Base-by-base conservation (phyloP, 805 yeast species). In the Dipodascus geniculatus region DNA sequence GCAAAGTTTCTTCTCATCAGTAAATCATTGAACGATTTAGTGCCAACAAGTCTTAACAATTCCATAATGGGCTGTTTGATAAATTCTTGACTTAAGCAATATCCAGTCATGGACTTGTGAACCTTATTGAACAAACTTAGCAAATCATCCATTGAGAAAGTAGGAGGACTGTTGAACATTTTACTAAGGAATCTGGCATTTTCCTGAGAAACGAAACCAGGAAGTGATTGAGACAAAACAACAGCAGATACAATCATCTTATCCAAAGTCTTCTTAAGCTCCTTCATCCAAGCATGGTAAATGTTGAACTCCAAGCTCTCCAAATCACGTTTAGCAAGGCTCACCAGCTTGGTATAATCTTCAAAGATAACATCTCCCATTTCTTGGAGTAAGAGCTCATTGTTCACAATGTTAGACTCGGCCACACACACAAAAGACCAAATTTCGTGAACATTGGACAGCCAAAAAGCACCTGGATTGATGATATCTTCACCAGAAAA, bases 251-350 rank as follows among this genome's bases (percentile, higher is more conserved):
- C 82, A 51, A 90, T 91, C 73, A 88, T 87, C 76, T 86, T 87
- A 67, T 87, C 96, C 65, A 91, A 72, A 60, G 83, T 85, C 67
- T 86, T 87, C 72, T 89, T 93, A 79, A 93, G 79, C 69, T 87
- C 90, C 74, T 87, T 89, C 87, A 91, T 83, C 97, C 96, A 91
- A 76, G 90, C 84, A 68, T 89, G 95, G 72, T 90, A 93, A 59
- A 93, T 86, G 71, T 93, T 93, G 74, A 83, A 91, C 42, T 95
- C 88, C 57, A 91, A 78, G 2, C 91, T 85, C 71, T 89, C 96
- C 60, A 91, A 85, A 71, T 93, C 99, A 66, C 87, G 96, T 70
- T 86, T 87, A 48, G 91, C 91, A 58, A 91, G 89, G 2, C 89
- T 86, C 54, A 90, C 95, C 55, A 93, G 77, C 57, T 86, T 82